phyloP scores from a whole-genome alignment of 371 early-diverging fungal genomes.

The Apophysomyces trapeziformis region DNA sequence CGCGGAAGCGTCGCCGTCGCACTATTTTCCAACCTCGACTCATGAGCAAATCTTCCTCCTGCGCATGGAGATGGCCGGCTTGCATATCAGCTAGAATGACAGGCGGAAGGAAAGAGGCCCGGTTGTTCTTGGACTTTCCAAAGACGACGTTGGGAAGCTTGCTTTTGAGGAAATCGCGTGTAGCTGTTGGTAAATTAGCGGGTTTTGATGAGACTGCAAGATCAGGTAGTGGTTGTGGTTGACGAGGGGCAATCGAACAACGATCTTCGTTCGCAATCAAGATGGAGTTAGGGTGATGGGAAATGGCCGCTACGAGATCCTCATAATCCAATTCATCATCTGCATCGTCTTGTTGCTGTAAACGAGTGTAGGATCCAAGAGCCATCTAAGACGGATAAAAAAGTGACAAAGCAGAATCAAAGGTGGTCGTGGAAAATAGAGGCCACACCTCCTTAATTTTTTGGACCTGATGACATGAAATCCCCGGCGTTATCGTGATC shows the following conservation, averaged over 20 bases:
- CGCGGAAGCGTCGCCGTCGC: constrained; percentile 33
- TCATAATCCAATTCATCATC: constrained; percentile 37
- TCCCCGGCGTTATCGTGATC: no score
- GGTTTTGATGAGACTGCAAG: constrained; percentile 24
- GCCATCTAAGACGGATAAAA: neutral
- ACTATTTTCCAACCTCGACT: constrained; percentile 48
- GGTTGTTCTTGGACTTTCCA: constrained; percentile 28
- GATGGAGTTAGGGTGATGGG: constrained; percentile 44
- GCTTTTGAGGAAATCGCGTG: constrained; percentile 39
- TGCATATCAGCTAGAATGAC: constrained; percentile 53
- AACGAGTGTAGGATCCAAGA: constrained; percentile 30
- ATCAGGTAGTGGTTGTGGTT: constrained; percentile 21
- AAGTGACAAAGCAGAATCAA: neutral
- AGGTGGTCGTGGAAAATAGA: neutral
- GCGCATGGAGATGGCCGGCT: constrained; percentile 38
- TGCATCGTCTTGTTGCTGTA: constrained; percentile 43
- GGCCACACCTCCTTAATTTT: constrained; percentile 9
- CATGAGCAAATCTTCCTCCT: constrained; percentile 15
- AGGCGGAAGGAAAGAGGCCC: constrained; percentile 34
- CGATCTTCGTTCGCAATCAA: constrained; percentile 35
- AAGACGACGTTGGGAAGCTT: constrained; percentile 41
- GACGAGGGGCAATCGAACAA: constrained; percentile 30
- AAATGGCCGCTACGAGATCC: constrained; percentile 23
- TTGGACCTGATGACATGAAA: neutral
- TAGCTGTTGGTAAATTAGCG: constrained; percentile 33